Conservation (phyloP, 768 basidiomycete species). For the Lactarius trivialis region DNA sequence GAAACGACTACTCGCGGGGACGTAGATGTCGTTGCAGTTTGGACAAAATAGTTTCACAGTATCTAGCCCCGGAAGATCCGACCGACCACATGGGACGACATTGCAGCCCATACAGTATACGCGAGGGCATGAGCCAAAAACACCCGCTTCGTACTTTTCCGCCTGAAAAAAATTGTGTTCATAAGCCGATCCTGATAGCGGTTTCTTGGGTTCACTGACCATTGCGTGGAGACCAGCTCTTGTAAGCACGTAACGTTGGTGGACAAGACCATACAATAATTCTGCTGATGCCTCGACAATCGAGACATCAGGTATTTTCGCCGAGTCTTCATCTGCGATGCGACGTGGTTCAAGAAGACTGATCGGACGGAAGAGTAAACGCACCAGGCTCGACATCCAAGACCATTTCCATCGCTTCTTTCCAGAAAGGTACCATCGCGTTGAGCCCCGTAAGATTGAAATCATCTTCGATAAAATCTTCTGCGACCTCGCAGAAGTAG, state of each 20-base stretch:
- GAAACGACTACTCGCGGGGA: conserved; percentile 91
- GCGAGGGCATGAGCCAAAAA: conserved; percentile 92
- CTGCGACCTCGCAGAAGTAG: conserved; percentile 96
- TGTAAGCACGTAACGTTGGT: conserved; percentile 95
- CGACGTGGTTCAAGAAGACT: conserved; percentile 21
- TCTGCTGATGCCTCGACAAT: conserved; percentile 98
- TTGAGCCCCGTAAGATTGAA: conserved; percentile 98
- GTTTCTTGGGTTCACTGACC: conserved; percentile 43
- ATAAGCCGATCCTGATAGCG: conserved; percentile 20
- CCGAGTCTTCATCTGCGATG: conserved; percentile 78
- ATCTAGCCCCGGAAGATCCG: conserved; percentile 92
- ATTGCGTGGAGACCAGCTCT: conserved; percentile 90
- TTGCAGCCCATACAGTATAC: conserved; percentile 87
- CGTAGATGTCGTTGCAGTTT: conserved; percentile 95
- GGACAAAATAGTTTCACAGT: conserved; percentile 98
- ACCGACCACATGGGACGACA: conserved; percentile 91
- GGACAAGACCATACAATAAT: conserved; percentile 93
- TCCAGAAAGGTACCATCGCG: conserved; percentile 97
- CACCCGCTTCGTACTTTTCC: conserved; percentile 89
- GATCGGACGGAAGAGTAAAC: conserved; percentile 27
- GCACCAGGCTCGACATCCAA: conserved; percentile 97
- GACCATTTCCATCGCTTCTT: conserved; percentile 99
- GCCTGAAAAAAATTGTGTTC: conserved; percentile 43
- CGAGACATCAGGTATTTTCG: conserved; percentile 95
- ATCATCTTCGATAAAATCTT: conserved; percentile 99